Percentiles rank a stretch among this genome's conserved stretches.
Evolutionary conservation across 2,329 filamentous ascomycete genomes (phyloP).

Genomic region (Diplocarpon mali): DNA sequence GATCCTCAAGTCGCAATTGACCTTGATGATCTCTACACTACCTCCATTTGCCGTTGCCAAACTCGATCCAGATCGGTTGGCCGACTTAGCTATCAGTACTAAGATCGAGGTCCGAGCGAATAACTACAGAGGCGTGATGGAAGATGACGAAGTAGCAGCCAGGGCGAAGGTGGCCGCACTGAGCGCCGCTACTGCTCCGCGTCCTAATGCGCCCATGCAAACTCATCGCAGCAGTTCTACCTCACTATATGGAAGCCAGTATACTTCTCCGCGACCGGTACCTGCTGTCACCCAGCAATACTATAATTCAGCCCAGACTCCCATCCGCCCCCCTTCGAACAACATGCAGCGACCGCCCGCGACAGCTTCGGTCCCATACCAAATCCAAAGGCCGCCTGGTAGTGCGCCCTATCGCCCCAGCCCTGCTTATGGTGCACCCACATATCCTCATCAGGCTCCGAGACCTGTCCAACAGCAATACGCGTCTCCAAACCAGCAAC

Average conservation of each 20-base stretch:
- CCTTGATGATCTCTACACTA: conserved; percentile 38
- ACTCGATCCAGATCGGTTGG: conserved; percentile 42
- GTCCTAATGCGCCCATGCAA: conserved; percentile 14
- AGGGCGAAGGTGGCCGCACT: conserved; percentile 22
- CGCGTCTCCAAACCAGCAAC: conserved; percentile 15
- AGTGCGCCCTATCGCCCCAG: conserved; percentile 21
- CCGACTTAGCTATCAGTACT: conserved; percentile 41
- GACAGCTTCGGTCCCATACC: conserved; percentile 21
- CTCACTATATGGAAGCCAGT: conserved; percentile 27
- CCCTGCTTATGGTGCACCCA: conserved; percentile 19
- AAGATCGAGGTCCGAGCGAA: conserved; percentile 37
- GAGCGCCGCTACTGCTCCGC: conserved; percentile 13
- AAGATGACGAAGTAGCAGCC: conserved; percentile 36
- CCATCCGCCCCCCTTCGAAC: conserved; percentile 20
- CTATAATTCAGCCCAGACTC: conserved; percentile 21
- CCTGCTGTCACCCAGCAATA: conserved; percentile 18
- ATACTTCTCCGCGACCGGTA: conserved; percentile 18
- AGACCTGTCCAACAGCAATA: conserved; percentile 23
- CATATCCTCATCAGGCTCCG: conserved; percentile 23
- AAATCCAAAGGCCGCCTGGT: conserved; percentile 18
- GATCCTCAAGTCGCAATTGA: conserved; percentile 39
- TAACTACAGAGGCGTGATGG: conserved; percentile 40
- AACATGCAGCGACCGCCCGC: conserved; percentile 22
- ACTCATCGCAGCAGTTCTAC: conserved; percentile 20
- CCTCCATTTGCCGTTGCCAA: conserved; percentile 47